Conservation (phyloP, 202 grass and related monocot genomes). For the Dendrocalamus latiflorus region DNA sequence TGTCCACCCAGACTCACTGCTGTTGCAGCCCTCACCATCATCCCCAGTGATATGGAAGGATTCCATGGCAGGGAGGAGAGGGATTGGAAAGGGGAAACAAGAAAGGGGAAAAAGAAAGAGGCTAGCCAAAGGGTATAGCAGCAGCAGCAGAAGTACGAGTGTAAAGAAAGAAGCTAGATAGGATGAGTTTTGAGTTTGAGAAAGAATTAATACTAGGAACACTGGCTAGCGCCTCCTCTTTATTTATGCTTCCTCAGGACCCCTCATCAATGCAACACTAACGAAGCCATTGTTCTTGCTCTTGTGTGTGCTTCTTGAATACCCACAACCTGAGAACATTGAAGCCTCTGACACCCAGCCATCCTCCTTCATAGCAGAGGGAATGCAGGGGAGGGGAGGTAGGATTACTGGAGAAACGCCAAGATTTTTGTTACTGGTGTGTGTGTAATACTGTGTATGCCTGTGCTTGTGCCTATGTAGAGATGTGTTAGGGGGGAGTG, state of each 20-base stretch:
- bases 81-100: neutral
- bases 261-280: conserved; percentile 42
- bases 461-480: neutral
- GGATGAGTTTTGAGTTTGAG: conserved; percentile 13
- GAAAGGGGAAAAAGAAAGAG: neutral
- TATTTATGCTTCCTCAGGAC: conserved; percentile 39
- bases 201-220: conserved; percentile 21
- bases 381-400: neutral
- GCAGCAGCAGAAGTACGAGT: neutral
- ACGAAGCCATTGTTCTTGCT: conserved; percentile 40
- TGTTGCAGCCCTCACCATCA: conserved; percentile 71
- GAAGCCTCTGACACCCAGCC: conserved; percentile 36
- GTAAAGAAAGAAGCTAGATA: neutral
- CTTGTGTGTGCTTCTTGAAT: conserved; percentile 24
- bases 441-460: neutral
- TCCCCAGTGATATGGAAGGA: conserved; percentile 65
- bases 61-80: conserved; percentile 23
- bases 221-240: conserved; percentile 8
- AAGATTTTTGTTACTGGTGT: conserved; percentile 4
- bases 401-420: conserved; percentile 24
- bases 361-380: conserved; percentile 25
- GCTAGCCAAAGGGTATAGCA: conserved; percentile 20
- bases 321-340: conserved; percentile 26
- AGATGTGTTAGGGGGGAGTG: neutral
- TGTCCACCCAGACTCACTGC: conserved; percentile 92